Percentiles rank a stretch among this genome's conserved stretches.
Evolutionary conservation across 192 early-diverging fungal genomes (phyloP).

Genomic region (Cetraspora pellucida): DNA sequence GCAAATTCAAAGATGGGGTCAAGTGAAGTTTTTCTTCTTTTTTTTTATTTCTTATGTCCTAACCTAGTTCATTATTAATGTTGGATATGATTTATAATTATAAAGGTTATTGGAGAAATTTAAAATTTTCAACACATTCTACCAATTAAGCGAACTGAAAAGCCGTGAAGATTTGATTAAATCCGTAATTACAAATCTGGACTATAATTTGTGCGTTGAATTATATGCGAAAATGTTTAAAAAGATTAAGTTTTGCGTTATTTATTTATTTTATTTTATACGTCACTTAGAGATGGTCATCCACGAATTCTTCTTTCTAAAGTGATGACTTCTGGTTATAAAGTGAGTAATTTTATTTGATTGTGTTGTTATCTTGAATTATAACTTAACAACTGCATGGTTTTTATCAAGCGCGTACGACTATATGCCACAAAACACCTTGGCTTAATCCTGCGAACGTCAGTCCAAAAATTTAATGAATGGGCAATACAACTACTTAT

Average conservation of each 20-base stretch:
- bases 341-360: slow-evolving; percentile 40
- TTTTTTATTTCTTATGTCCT: not conserved
- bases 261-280: not conserved
- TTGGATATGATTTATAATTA: not conserved
- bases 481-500: slow-evolving; percentile 74
- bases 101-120: slow-evolving; percentile 66
- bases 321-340: slow-evolving; percentile 83
- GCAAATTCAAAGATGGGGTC: slow-evolving; percentile 65
- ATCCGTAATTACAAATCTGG: slow-evolving; percentile 68
- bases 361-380: not conserved
- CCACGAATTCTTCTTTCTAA: slow-evolving; percentile 79
- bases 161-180: slow-evolving; percentile 79
- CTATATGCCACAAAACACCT: slow-evolving; percentile 75
- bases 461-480: slow-evolving; percentile 62
- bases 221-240: not conserved
- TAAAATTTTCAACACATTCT: slow-evolving; percentile 78
- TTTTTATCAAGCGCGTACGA: slow-evolving; percentile 59
- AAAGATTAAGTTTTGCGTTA: not conserved
- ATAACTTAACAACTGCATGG: not conserved
- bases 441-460: slow-evolving; percentile 61
- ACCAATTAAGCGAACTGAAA: slow-evolving; percentile 74
- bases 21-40: slow-evolving; percentile 37
- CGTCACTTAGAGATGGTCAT: slow-evolving; percentile 68
- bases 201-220: slow-evolving; percentile 63
- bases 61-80: not conserved